Conservation (phyloP, 495 filamentous ascomycete species). For the Lasiosphaeria hispida region DNA sequence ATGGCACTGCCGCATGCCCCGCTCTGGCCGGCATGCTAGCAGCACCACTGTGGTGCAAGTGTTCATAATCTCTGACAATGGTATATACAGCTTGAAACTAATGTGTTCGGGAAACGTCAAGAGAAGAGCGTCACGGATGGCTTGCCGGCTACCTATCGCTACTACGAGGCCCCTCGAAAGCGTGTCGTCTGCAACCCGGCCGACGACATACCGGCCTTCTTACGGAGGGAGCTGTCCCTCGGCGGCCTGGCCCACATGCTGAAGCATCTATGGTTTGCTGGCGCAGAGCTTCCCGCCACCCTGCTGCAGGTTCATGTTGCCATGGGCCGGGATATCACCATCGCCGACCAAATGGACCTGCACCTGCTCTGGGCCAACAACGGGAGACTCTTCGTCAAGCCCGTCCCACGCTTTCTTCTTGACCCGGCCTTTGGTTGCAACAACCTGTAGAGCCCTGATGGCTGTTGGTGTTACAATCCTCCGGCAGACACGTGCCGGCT, state of each 20-base stretch:
- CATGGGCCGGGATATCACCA: conserved; percentile 5
- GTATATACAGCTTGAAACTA: conserved; percentile 10
- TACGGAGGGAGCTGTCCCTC: conserved; percentile 17
- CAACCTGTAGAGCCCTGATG: conserved; percentile 6
- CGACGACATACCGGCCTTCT: conserved; percentile 12
- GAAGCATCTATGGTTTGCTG: conserved; percentile 21
- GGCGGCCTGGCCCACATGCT: conserved; percentile 8
- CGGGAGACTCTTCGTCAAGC: conserved; percentile 16
- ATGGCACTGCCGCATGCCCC: too few species aligned
- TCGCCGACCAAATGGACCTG: conserved; percentile 16
- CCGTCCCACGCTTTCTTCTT: conserved; percentile 19
- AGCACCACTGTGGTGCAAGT: too few species aligned
- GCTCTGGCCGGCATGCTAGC: too few species aligned
- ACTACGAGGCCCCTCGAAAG: conserved; percentile 10
- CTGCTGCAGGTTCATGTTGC: conserved; percentile 11
- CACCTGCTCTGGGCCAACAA: conserved; percentile 18
- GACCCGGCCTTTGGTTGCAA: conserved; percentile 2
- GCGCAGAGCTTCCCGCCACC: conserved; percentile 12
- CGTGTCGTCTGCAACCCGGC: conserved; percentile 10
- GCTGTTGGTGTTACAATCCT: background rate
- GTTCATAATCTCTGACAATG: too few species aligned
- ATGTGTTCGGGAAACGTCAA: conserved; percentile 6
- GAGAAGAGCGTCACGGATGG: conserved; percentile 6
- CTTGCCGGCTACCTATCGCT: conserved; percentile 17
- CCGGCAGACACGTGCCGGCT: background rate